Base-by-base conservation (phyloP, 805 yeast genomes). In the Lipomyces orientalis region DNA sequence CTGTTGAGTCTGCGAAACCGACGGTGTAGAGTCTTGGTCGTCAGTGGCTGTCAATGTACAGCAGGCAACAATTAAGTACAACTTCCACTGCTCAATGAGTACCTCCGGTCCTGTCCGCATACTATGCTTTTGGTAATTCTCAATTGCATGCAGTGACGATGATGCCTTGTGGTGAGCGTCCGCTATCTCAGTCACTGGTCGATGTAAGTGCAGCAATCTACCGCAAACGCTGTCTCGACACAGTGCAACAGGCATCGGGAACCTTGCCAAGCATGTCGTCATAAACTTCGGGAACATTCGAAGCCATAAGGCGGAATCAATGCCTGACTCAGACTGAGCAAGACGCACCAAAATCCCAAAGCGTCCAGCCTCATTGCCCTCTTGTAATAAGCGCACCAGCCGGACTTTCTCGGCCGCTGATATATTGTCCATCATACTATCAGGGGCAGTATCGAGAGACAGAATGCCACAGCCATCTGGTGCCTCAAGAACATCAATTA, bases 221-320 rank as follows among this genome's bases (percentile, higher is more conserved):
- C 91, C 89, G 78, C 98, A 94, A 8, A 95, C 96, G 68, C 91
- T 88, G 2, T 97, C 90, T 8, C 99, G 85, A 70, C 97, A 92
- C 65, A 95, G 81, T 0, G 98, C 99, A 78, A 94, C 92, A 0
- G 97, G 94, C 75, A 94, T 88, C 0, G 99, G 98, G 74, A 97
- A 93, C 59, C 83, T 84, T 67, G 87, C 90, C 68, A 91, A 92
- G 67, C 95, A 87, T 0, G 87, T 82, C 43, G 85, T 87, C 54
- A 95, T 79, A 1, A 95, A 80, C 49, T 84, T 85, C 1, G 98
- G 98, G 73, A 90, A 93, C 0, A 89, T 85, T 68, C 97, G 85
- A 74, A 94, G 89, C 99, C 99, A 95, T n/a, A 95, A 80, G 0
- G 98, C 97, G 0, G 97, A 88, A 79, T 95, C 99, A 9, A 95